phyloP scores from a whole-genome alignment of 805 yeast species.

The Debaryomyces maramus region DNA sequence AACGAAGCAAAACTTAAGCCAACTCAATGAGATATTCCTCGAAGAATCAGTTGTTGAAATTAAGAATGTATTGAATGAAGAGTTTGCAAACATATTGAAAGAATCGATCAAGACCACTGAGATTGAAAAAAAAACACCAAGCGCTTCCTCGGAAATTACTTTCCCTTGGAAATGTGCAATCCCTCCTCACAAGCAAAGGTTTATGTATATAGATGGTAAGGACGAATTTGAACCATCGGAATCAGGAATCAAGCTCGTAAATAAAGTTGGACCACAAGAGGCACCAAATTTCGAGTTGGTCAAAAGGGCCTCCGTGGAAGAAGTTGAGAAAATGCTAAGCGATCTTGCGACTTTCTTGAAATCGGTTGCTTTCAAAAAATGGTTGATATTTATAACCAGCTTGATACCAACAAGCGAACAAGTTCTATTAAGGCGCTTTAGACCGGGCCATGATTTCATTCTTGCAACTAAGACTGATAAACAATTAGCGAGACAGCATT shows the following conservation, averaged over 20 bases:
- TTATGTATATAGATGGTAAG: slow-evolving; percentile 74
- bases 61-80: slow-evolving; percentile 57
- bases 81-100: slow-evolving; percentile 49
- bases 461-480: slow-evolving; percentile 70
- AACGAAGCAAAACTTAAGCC: slow-evolving; percentile 33
- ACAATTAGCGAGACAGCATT: slow-evolving; percentile 30
- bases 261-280: slow-evolving; percentile 48
- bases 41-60: slow-evolving; percentile 73
- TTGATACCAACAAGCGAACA: slow-evolving; percentile 64
- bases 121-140: slow-evolving; percentile 62
- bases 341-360: slow-evolving; percentile 59
- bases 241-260: slow-evolving; percentile 27
- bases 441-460: slow-evolving; percentile 94
- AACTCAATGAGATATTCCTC: slow-evolving; percentile 53
- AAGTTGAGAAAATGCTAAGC: slow-evolving; percentile 43
- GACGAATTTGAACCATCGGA: slow-evolving; percentile 33
- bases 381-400: slow-evolving; percentile 64
- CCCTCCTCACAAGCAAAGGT: slow-evolving; percentile 93
- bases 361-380: slow-evolving; percentile 63
- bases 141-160: slow-evolving; percentile 49
- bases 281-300: slow-evolving; percentile 54
- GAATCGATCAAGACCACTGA: slow-evolving; percentile 55
- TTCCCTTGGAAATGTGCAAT: slow-evolving; percentile 88
- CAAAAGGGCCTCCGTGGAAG: slow-evolving; percentile 7
- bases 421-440: slow-evolving; percentile 75